These are phyloP conservation scores for Priceomyces castillae DNA, from an alignment of 805 yeast species.

Conservation along the genomic window DNA sequence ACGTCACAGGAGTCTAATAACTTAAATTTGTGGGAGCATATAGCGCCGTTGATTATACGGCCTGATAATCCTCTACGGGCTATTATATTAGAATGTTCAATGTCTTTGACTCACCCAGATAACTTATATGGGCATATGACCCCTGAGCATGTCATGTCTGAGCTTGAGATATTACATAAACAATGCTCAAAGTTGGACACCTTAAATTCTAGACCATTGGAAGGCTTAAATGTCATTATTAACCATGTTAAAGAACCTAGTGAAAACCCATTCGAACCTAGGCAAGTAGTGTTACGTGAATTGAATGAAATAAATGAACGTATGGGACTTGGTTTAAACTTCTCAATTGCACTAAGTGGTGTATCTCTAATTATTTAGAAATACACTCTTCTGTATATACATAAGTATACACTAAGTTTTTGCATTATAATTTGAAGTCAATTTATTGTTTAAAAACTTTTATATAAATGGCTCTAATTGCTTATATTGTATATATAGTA, in stretches of 20 bases:
- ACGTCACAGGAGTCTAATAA: conserved; percentile 40
- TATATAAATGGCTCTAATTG: background rate
- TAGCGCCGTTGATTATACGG: conserved; percentile 46
- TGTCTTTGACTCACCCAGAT: conserved; percentile 38
- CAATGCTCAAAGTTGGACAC: conserved; percentile 15
- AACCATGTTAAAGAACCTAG: conserved; percentile 46
- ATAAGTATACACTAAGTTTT: background rate
- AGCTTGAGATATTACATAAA: conserved; percentile 37
- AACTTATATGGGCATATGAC: conserved; percentile 78
- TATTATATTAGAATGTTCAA: conserved; percentile 76
- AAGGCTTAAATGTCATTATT: conserved; percentile 47
- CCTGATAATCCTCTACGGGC: conserved; percentile 40
- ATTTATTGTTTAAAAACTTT: background rate
- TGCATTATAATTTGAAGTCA: background rate
- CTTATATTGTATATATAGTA: background rate
- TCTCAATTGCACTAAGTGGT: conserved; percentile 59
- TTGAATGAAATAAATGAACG: conserved; percentile 38
- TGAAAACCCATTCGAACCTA: conserved; percentile 47
- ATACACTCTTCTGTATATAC: no score
- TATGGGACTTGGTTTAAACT: conserved; percentile 40
- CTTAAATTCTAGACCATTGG: conserved; percentile 29
- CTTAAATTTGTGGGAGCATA: conserved; percentile 51
- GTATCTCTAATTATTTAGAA: conserved; percentile 28
- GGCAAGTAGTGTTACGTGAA: conserved; percentile 50
- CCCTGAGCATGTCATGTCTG: conserved; percentile 60